Conservation (phyloP, 2,329 filamentous ascomycete genomes). For the Claviceps sp. region DNA sequence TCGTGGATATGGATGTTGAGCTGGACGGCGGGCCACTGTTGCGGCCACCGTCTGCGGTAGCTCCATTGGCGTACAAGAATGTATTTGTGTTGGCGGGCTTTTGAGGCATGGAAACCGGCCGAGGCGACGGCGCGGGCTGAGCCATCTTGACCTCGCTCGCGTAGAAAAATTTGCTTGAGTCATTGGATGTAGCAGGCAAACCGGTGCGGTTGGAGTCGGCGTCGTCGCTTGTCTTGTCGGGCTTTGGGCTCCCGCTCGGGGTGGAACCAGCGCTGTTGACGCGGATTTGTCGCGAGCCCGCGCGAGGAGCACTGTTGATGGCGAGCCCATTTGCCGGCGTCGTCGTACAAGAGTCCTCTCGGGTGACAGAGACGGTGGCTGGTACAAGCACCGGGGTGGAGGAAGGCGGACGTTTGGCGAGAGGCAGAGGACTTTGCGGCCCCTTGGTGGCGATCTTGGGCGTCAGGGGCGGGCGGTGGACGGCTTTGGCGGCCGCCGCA, state of each 20-base stretch:
- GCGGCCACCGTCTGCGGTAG: conserved; percentile 25
- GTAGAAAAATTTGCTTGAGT: conserved; percentile 68
- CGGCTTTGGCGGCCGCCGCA: conserved; percentile 43
- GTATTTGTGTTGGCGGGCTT: conserved; percentile 30
- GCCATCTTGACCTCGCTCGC: conserved; percentile 58
- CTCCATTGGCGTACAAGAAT: conserved; percentile 46
- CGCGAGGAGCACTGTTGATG: conserved; percentile 64
- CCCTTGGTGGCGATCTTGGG: conserved; percentile 40
- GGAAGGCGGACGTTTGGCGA: conserved; percentile 21
- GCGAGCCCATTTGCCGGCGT: conserved; percentile 43
- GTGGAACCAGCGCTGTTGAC: conserved; percentile 56
- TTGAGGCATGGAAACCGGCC: conserved; percentile 26
- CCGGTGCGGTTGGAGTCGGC: conserved; percentile 21
- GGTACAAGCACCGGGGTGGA: conserved; percentile 9
- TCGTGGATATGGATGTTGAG: conserved; percentile 20
- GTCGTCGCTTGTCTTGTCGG: conserved; percentile 25
- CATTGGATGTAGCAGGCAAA: conserved; percentile 16
- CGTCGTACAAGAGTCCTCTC: conserved; percentile 38
- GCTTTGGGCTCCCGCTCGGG: conserved; percentile 45
- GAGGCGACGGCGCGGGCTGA: conserved; percentile 23
- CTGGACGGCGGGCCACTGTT: conserved; percentile 16
- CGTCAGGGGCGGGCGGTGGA: conserved; percentile 35
- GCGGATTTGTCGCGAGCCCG: conserved; percentile 57
- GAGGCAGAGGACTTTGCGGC: conserved; percentile 20
- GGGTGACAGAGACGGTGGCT: conserved; percentile 9